Evolutionary conservation across 352 stramenopile species (phyloP).

Genomic region (Ophiocytium majus): DNA sequence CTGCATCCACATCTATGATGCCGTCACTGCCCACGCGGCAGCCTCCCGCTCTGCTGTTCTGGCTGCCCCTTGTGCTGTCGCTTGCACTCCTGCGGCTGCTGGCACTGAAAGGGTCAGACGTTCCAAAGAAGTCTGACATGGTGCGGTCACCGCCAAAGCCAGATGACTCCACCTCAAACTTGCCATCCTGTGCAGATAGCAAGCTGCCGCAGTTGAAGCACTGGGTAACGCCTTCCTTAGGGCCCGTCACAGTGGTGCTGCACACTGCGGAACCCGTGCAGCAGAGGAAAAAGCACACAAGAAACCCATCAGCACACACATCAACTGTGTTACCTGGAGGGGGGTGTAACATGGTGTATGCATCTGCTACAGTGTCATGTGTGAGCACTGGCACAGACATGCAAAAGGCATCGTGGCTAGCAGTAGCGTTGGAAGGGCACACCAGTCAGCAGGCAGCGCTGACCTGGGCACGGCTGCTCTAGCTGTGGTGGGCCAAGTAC

Average conservation of each 20-base stretch:
- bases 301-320: background rate
- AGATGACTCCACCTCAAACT: background rate
- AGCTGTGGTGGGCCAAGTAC: too few species aligned
- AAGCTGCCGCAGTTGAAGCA: constrained; percentile 11
- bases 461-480: background rate
- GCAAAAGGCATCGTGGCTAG: background rate
- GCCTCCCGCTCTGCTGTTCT: background rate
- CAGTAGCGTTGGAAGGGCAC: too few species aligned
- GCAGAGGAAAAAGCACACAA: background rate
- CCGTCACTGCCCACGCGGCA: background rate
- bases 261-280: background rate
- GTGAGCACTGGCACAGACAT: background rate
- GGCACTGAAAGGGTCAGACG: too few species aligned
- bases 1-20: background rate
- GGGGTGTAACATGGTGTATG: background rate
- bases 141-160: background rate
- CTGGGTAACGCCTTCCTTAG: constrained; percentile 6
- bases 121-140: background rate
- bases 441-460: background rate
- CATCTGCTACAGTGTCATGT: background rate
- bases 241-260: background rate
- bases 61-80: too few species aligned
- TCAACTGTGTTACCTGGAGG: background rate
- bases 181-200: background rate
- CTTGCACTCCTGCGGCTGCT: too few species aligned